A percentile compares a stretch with the other conserved stretches of the same genome.
These are phyloP conservation scores for Aspergillus pseudoglaucus DNA, from an alignment of 2,329 filamentous ascomycete genomes.

Conservation along the genomic window DNA sequence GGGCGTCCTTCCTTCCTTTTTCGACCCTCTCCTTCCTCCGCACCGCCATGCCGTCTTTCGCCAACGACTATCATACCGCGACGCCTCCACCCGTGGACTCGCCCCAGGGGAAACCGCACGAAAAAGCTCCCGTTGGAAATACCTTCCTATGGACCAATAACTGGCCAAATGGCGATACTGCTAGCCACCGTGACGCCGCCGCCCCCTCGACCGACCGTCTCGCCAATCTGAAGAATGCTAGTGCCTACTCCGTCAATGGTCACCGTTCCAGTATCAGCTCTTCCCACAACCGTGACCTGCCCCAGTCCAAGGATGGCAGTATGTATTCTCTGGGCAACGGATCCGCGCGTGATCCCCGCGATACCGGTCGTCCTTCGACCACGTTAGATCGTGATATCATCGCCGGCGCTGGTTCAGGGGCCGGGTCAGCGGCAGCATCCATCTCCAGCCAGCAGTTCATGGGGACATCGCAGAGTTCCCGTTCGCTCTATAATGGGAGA, in stretches of 20 bases:
- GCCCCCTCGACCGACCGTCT: conserved; percentile 33
- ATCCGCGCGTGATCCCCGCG: conserved; percentile 26
- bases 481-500: conserved; percentile 20
- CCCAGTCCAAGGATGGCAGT: conserved; percentile 37
- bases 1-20: background rate
- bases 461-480: conserved; percentile 16
- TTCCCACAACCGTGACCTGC: conserved; percentile 37
- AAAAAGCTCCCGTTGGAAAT: conserved; percentile 39
- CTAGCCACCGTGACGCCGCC: conserved; percentile 27
- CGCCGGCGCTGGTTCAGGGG: conserved; percentile 20
- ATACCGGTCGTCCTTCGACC: conserved; percentile 21
- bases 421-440: conserved; percentile 19
- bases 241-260: conserved; percentile 56
- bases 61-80: conserved; percentile 30
- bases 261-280: conserved; percentile 42
- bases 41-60: conserved; percentile 33
- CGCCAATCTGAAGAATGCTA: conserved; percentile 43
- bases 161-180: conserved; percentile 38
- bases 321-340: conserved; percentile 44
- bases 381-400: conserved; percentile 19
- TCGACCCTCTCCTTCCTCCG: background rate
- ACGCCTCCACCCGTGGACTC: conserved; percentile 35
- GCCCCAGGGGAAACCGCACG: conserved; percentile 36
- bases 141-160: conserved; percentile 41
- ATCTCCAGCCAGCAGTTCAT: conserved; percentile 21